phyloP scores from a whole-genome alignment of 768 basidiomycete species.

The Lactifluus subvellereus region DNA sequence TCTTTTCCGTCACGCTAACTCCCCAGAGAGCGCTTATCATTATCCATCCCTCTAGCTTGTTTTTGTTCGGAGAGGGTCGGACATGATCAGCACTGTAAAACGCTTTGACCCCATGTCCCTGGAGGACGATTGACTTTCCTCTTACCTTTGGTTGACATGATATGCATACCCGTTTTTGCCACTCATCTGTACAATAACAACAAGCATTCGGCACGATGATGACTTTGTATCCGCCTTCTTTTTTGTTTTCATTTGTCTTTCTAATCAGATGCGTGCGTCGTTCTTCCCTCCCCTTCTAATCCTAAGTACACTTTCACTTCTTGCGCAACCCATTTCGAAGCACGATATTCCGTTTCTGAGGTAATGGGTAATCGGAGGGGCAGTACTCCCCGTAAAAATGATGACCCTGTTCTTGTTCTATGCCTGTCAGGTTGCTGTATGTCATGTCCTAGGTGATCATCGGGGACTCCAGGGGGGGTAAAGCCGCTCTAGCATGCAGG shows the following conservation, averaged over 20 bases:
- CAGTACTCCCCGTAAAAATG: background rate
- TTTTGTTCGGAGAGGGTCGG: constrained; percentile 71
- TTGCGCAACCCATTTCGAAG: background rate
- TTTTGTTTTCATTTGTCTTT: background rate
- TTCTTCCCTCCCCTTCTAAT: background rate
- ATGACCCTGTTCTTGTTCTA: background rate
- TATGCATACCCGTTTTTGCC: constrained; percentile 12
- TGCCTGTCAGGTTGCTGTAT: too few relatives aligned
- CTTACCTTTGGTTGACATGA: background rate
- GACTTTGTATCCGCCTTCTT: background rate
- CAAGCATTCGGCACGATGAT: constrained; percentile 2
- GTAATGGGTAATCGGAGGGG: background rate
- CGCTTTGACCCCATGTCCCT: constrained; percentile 40
- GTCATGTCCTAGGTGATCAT: too few relatives aligned
- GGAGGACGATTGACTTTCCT: constrained; percentile 25
- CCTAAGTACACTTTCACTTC: background rate
- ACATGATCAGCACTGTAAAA: constrained; percentile 78
- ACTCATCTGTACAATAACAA: constrained; percentile 14
- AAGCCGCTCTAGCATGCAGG: background rate
- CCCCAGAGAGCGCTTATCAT: background rate
- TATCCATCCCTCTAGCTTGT: constrained; percentile 51
- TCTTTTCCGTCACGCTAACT: background rate
- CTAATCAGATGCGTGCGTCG: background rate
- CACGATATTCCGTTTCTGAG: background rate
- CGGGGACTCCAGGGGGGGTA: too few relatives aligned